Evolutionary conservation across 208 protist genomes (phyloP), one percentile per base, ranked within the genome.

Genomic region (Kentomonas sorsogonicus): DNA sequence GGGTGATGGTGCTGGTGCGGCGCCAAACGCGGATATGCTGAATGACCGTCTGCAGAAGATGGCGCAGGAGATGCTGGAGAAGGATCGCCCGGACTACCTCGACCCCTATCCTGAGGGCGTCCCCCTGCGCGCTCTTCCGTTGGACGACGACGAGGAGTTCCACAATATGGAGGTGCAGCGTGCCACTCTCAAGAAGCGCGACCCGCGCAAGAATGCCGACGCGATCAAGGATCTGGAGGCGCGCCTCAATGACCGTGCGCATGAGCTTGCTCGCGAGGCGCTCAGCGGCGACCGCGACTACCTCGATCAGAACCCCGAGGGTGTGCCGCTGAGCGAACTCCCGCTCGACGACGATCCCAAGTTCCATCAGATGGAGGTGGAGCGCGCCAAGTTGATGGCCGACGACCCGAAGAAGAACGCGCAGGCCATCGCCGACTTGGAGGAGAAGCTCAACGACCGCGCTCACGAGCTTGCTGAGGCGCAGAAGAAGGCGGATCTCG

Each of bases 371-470:
- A 50, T 86, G 63, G 86, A 93, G 69, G 65, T 73, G 48, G 77
- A 86, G 72, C 83, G 86, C 9, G 77, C 71, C 23, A 81, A 81
- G 65, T 74, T 87, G 27, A 88, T 82, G 77, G 72, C 74, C 48
- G 65, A 74, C 43, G 81, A 88, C 45, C 74, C 60, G 29, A 53
- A 66, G n/a, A 67, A 61, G 25, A 78, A 87, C 60, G 63, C 66
- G 13, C 59, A 69, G n/a, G 72, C 66, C 61, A 81, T 84, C 48
- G 68, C 72, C 57, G 63, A 54, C 2, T 66, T 87, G 10, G 79
- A 89, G 68, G 79, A 78, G 9, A 56, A 74, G 43, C 69, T 92
- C 43, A 89, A 89, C 60, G 68, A 72, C 50, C 68, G 80, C 25
- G 78, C 71, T 1, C 59, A 74, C 22, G 76, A 89, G 56, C 63